phyloP scores from a whole-genome alignment of 2,329 filamentous ascomycete species.

The Escovopsis sp. region DNA sequence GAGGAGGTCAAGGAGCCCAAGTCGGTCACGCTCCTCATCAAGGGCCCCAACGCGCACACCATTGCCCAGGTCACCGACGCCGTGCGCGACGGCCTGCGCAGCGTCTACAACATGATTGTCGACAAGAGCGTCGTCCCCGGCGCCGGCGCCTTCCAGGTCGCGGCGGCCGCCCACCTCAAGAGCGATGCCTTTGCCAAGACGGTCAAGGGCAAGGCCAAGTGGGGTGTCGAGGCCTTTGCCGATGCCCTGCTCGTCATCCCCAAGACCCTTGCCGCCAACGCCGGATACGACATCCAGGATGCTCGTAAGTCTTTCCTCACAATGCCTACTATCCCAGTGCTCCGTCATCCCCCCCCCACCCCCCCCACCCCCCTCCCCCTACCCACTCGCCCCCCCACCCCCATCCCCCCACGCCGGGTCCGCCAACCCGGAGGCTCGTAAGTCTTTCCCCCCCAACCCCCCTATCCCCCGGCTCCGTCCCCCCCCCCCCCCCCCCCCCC shows the following conservation, averaged over 20 bases:
- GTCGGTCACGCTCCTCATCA: slow-evolving; percentile 94
- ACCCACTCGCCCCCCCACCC: too few species aligned
- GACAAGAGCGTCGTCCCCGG: slow-evolving; percentile 91
- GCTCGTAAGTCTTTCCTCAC: slow-evolving; percentile 47
- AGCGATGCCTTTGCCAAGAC: slow-evolving; percentile 77
- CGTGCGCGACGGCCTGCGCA: slow-evolving; percentile 84
- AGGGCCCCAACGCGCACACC: slow-evolving; percentile 92
- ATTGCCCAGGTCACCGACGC: slow-evolving; percentile 95
- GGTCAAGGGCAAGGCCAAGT: slow-evolving; percentile 96
- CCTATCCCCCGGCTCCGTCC: too few species aligned
- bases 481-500: too few species aligned
- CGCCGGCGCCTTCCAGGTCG: slow-evolving; percentile 89
- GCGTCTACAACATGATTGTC: slow-evolving; percentile 99
- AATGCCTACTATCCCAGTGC: too few species aligned
- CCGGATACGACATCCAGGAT: slow-evolving; percentile 93
- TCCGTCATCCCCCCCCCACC: too few species aligned
- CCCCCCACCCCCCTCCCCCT: too few species aligned
- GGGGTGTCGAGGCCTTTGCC: slow-evolving; percentile 85
- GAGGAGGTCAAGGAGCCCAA: slow-evolving; percentile 99
- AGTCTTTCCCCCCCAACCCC: slow-evolving; percentile 23
- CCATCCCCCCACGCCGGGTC: slow-evolving; percentile 54
- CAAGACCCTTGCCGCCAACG: slow-evolving; percentile 92
- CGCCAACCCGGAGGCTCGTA: slow-evolving; percentile 89
- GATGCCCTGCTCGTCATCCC: slow-evolving; percentile 91
- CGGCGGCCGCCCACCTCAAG: slow-evolving; percentile 74